Base-by-base conservation (phyloP, 1,139 yeast genomes). In the Pichia sp. region DNA sequence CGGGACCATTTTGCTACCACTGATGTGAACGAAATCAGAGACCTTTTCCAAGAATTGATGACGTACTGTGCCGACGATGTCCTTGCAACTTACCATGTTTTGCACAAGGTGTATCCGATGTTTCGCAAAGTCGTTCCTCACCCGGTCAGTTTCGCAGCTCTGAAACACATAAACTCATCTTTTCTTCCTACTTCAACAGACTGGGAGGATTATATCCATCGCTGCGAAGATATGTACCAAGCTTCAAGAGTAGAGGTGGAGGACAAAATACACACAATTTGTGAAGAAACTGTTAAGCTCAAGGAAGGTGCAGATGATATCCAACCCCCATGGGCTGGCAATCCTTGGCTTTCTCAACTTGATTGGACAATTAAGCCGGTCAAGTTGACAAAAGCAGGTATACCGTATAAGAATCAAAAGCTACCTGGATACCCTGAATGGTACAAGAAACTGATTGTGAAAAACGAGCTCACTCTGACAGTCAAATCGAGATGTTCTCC, bases 371-470 rank as follows among this genome's bases (percentile, higher is more conserved):
- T 84, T 2, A 77, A 77, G 49, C 85, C 87, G 1, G 70, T 78
- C 0, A 78, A 82, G 56, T 63, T 82, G 52, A 87, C 85, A 16
- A 90, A 89, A 67, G 78, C 81, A 43, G 96, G 95, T 4, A 75
- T 74, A n/a, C 89, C 89, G 0, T 78, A 74, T n/a, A 89, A 90
- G 53, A 82, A 81, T 36, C 96, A 90, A 67, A 90, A 81, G 64
- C 67, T 90, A 52, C 95, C 96, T 0, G 98, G 97, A 0, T 90
- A 79, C 66, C 99, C 99, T 0, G 86, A 87, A 62, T 95, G 99
- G 99, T 95, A 89, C 69, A 80, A 88, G 57, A 85, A 84, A 3
- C 73, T 93, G 30, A 84, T 82, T 65, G 80, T 81, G 7, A 72
- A 78, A 5, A 74, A 75, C 19, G 68, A 69, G 16, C 75, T 90